Conservation (phyloP, 805 yeast genomes). For the Kluyveromyces dobzhanskii region DNA sequence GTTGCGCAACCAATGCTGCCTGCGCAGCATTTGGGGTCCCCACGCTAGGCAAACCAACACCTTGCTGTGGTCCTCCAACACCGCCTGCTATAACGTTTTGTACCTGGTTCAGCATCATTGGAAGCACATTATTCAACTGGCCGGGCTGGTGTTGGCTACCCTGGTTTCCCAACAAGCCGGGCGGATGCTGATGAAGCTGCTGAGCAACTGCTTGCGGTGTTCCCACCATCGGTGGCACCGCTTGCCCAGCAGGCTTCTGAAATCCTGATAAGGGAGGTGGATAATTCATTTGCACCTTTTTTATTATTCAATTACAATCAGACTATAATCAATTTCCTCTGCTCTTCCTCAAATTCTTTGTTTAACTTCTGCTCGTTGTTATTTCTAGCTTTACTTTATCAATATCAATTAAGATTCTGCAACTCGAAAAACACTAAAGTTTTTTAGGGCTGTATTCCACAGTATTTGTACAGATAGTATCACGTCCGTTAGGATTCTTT, state of each 20-base stretch:
- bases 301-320: not conserved
- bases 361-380: conserved; percentile 1
- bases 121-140: not conserved
- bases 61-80: conserved; percentile 1
- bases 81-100: conserved; percentile 1
- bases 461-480: too few species aligned
- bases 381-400: not conserved
- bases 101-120: conserved; percentile 1
- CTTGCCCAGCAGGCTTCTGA: conserved; percentile 5
- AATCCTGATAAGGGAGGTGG: conserved; percentile 5
- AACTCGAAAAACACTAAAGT: too few species aligned
- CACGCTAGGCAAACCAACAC: conserved; percentile 6
- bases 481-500: too few species aligned
- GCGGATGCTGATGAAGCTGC: conserved; percentile 4
- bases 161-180: conserved; percentile 4
- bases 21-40: conserved; percentile 9
- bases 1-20: conserved; percentile 3
- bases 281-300: not conserved
- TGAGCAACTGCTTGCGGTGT: conserved; percentile 2
- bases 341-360: not conserved
- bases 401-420: too few species aligned
- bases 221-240: conserved; percentile 6
- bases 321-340: not conserved
- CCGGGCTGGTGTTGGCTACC: not conserved
- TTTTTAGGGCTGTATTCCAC: too few species aligned